These are phyloP conservation scores for Botrytis pseudocinerea DNA, from an alignment of 2,329 filamentous ascomycete species.

Conservation along the genomic window DNA sequence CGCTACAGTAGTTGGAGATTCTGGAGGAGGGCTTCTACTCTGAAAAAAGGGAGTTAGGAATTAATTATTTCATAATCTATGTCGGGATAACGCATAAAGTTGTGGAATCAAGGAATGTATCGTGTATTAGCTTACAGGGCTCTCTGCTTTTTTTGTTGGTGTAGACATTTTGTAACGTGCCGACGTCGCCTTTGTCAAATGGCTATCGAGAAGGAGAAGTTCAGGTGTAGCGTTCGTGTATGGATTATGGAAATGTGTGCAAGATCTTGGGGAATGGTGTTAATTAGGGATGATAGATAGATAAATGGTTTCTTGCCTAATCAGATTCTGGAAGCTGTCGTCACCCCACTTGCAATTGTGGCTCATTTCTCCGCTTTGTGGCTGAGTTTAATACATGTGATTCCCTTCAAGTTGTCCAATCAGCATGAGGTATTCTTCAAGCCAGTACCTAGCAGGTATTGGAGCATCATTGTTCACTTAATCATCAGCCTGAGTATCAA, in stretches of 20 bases:
- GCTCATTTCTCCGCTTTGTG: conserved; percentile 12
- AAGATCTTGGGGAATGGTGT: neutral
- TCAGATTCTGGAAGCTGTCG: conserved; percentile 10
- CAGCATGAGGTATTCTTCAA: neutral
- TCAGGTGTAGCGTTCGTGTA: neutral
- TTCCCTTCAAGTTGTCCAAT: neutral
- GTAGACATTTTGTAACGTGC: conserved; percentile 24
- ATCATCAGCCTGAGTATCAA: neutral
- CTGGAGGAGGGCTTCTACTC: conserved; percentile 41
- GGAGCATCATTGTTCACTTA: neutral
- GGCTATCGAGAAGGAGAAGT: neutral
- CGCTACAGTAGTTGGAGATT: conserved; percentile 65
- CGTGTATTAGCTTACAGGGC: conserved; percentile 18
- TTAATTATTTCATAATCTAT: conserved; percentile 6
- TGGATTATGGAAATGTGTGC: neutral
- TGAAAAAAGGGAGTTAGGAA: conserved; percentile 12
- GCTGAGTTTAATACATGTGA: neutral
- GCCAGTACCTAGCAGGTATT: neutral
- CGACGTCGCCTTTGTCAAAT: neutral
- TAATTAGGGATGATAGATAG: conserved; percentile 11
- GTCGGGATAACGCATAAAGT: conserved; percentile 20
- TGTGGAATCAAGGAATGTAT: conserved; percentile 14
- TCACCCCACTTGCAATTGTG: conserved; percentile 16
- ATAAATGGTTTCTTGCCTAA: conserved; percentile 1
- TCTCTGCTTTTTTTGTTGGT: conserved; percentile 24